phyloP scores from a whole-genome alignment of 441 rosid genomes.

The Gossypium aridum region DNA sequence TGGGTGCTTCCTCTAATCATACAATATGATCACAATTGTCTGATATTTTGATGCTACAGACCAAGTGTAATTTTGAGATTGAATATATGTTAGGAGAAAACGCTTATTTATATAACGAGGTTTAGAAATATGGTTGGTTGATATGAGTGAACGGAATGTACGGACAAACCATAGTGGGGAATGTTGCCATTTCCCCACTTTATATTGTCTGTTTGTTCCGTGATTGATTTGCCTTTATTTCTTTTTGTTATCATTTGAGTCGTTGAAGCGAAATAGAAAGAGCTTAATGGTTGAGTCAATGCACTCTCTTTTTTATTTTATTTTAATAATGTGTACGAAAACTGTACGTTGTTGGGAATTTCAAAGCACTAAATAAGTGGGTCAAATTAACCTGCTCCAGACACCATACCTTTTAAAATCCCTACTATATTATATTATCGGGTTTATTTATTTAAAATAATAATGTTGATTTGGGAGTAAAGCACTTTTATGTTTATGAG shows the following conservation, averaged over 20 bases:
- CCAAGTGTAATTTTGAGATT: no score
- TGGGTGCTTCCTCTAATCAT: no score
- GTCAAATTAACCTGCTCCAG: background rate
- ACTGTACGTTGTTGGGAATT: slow-evolving; percentile 19
- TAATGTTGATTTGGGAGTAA: background rate
- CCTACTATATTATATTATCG: no score
- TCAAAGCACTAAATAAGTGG: slow-evolving; percentile 9
- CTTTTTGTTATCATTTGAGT: background rate
- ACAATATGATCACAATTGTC: no score
- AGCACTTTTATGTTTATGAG: background rate
- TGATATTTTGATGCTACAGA: no score
- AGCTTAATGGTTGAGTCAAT: no score
- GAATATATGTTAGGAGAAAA: no score
- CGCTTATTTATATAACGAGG: background rate
- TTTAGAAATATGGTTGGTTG: background rate
- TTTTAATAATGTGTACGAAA: slow-evolving; percentile 11
- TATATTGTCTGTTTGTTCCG: slow-evolving; percentile 20
- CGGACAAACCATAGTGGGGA: slow-evolving; percentile 21
- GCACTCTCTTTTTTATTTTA: no score
- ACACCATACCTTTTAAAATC: background rate
- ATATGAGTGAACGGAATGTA: slow-evolving; percentile 15
- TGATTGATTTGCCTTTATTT: slow-evolving; percentile 4
- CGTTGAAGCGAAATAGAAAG: background rate
- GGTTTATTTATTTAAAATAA: background rate
- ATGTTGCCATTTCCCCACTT: slow-evolving; percentile 19